Evolutionary conservation across 441 rosid species (phyloP), one percentile per base, ranked within the genome.

Genomic region (Dalechampia spathulata): DNA sequence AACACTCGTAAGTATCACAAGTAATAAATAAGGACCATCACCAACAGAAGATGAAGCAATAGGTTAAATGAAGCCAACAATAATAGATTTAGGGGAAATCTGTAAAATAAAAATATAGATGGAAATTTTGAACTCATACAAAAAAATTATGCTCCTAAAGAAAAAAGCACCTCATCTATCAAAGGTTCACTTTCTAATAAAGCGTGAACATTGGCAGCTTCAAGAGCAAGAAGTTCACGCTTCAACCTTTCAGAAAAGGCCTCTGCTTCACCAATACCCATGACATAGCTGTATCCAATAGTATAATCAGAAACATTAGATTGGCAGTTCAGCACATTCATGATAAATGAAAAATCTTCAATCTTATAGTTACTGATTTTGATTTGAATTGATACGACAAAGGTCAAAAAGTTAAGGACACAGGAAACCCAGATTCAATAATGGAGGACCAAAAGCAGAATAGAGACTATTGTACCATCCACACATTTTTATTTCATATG

Each of bases 201-300:
- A 69, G 98, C 99, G 78, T 94, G 99, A 60, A 94, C 98, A 64
- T 94, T 94, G 61, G 99, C 99, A 14, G 99, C 99, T 80, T 94
- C 99, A 57, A 94, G 77, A 21, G 99, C 99, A 56, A 74, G 97
- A 74, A 92, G 92, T 78, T 94, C 98, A 56, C 99, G 85, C 82
- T 84, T 94, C 75, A 94, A 76, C 73, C 98, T 83, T 80, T 94
- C 99, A 64, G 99, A 94, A 77, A 90, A 94, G 51, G 88, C 99
- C 78, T 87, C 98, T 48, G 98, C 99, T 77, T 94, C 98, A 60
- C 96, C 94, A 72, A 90, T 86, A 52, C 98, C 99, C 95, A 90
- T 90, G 55, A 90, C 96, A 76, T 94, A 94, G 60, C 99, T 94
- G 95, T 67, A 59, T 40, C 57, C 25, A 51, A 70, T 61, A 25